phyloP scores from a whole-genome alignment of 2,329 filamentous ascomycete genomes.

The Fusarium pilosicola region DNA sequence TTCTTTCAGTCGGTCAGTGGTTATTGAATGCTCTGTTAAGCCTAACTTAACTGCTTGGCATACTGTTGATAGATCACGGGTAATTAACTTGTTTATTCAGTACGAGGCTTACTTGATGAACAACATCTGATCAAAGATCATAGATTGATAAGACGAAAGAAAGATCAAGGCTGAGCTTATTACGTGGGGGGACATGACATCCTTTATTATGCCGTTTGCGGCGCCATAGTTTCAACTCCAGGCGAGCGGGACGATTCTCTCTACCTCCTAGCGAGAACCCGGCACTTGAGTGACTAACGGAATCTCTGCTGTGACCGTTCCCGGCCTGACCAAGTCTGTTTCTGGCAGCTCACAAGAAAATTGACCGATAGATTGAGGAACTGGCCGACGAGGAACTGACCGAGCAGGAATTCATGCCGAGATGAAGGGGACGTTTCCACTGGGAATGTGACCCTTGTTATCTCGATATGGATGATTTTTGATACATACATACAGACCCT shows the following conservation, averaged over 20 bases:
- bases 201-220: not conserved
- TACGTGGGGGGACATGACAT: not conserved
- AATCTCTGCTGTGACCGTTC: not conserved
- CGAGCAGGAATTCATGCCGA: slow-evolving; percentile 12
- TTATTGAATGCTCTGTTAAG: not conserved
- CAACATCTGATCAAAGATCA: not conserved
- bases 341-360: not conserved
- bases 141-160: slow-evolving; percentile 13
- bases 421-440: slow-evolving; percentile 23
- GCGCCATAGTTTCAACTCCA: slow-evolving; percentile 11
- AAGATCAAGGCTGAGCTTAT: not conserved
- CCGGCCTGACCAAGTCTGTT: not conserved
- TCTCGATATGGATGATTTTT: slow-evolving; percentile 7
- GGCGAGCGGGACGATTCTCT: slow-evolving; percentile 8
- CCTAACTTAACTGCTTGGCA: too few relatives aligned
- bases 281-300: slow-evolving; percentile 8
- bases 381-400: not conserved
- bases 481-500: not conserved
- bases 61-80: too few relatives aligned
- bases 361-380: not conserved
- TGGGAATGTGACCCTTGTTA: not conserved
- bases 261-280: slow-evolving; percentile 1
- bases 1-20: not conserved
- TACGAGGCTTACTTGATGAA: not conserved
- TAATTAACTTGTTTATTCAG: not conserved